Percentiles rank a stretch among this genome's conserved stretches.
These are phyloP conservation scores for Olyra latifolia DNA, from an alignment of 176 grass and related monocot species.

Conservation along the genomic window DNA sequence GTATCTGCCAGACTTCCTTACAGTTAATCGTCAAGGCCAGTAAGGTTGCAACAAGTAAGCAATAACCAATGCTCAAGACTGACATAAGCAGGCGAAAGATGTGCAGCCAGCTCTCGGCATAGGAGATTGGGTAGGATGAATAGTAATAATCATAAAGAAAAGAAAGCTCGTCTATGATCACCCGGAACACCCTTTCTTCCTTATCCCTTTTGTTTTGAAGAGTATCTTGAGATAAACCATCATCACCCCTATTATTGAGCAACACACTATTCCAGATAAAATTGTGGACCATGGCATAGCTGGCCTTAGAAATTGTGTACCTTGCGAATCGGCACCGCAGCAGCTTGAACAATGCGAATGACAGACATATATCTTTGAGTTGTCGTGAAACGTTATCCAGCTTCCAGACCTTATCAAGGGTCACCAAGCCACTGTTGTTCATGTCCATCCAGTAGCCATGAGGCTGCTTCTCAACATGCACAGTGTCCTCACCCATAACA, in stretches of 20 bases:
- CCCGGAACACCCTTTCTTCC: neutral
- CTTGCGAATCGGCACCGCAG: neutral
- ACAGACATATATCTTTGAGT: neutral
- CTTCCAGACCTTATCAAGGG: conserved; percentile 13
- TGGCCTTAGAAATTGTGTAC: neutral
- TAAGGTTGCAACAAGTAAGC: neutral
- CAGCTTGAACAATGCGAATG: neutral
- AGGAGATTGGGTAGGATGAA: conserved; percentile 2
- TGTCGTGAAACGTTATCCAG: neutral
- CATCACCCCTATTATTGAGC: no score
- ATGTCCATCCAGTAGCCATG: neutral
- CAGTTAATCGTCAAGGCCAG: no score
- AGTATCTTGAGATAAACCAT: no score
- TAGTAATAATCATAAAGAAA: conserved; percentile 21
- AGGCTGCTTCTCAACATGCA: neutral
- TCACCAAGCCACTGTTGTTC: neutral
- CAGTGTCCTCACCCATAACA: neutral
- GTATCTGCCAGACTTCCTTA: neutral
- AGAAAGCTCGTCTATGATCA: conserved; percentile 20
- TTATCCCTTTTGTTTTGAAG: no score
- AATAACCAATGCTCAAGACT: neutral
- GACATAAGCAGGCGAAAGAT: neutral
- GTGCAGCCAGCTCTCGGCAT: neutral
- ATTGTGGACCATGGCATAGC: rapidly evolving
- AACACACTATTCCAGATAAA: neutral